Evolutionary conservation across 371 early-diverging fungal species (phyloP), one percentile per base, ranked within the genome.

Genomic region (Mortierella sp.): DNA sequence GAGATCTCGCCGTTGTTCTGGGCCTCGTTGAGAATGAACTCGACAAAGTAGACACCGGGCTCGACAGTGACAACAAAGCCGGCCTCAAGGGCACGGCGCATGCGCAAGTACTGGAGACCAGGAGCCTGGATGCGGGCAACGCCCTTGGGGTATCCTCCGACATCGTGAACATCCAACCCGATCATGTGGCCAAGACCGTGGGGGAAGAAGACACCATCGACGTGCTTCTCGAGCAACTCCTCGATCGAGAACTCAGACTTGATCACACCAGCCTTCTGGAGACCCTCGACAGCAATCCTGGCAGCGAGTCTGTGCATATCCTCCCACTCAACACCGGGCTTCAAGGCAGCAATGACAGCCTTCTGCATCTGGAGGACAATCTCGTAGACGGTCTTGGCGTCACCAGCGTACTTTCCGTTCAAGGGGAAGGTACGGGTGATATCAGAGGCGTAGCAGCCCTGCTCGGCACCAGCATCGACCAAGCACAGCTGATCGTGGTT

Each of bases 1-100:
- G 90, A 86, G 31, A 91, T 85, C 6, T 85, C 84, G 7, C 91
- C 88, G 73, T 93, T 87, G 37, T 89, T 87, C 76, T 52, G 85
- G 74, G 85, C 80, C 65, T 88, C 89, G 55, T 89, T 91, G 58
- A 91, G 85, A 70, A 91, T 87, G 68, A 87, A 89, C 76, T 90
- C 88, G 71, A 89, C 89, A 74, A 92, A 92, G 79, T 92, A 93
- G 68, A 91, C 90, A 89, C 98, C 98, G 37, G 98, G 98, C 86
- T 98, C 98, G 43, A 97, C 96, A 19, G 98, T 98, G 48, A 98
- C 94, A 16, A 93, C 94, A 92, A 96, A 96, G 40, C 95, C 94
- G 24, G 91, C 85, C 70, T 90, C 88, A 64, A 98, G 90, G 14
- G 85, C 86, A 78, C 98, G 92, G 52, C 96, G 93, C 92, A 96